Evolutionary conservation across 345 rosid genomes (phyloP), one percentile per base, ranked within the genome.

Genomic region (Microcos paniculata): DNA sequence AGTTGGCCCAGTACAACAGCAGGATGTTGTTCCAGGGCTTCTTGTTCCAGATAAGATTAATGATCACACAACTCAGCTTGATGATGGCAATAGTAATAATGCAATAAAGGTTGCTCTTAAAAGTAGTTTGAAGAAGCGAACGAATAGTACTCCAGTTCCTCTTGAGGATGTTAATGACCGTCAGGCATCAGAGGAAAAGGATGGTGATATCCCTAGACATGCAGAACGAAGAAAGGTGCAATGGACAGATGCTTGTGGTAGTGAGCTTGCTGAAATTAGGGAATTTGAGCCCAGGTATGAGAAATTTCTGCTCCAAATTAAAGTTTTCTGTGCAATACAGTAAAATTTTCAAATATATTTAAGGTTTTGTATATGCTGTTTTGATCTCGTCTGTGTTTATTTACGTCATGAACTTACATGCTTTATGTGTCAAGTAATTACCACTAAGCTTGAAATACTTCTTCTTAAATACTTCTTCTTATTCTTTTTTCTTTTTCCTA

Each of bases 271-370:
- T 64, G 95, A 96, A 84, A 85, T 93, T 81, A 84, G 89, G 83
- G 99, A 93, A 84, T 96, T 93, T 85, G 98, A 93, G 78, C 97
- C 99, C 70, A 96, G 99, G 98, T 96, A 91, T 63, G 57, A 10
- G 49, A 77, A 62, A 1, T 13, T 26, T 78, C 26, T 64, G 13
- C 65, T 71, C 57, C 46, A 63, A 55, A 24, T 56, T 80, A 6
- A 52, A 57, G 43, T 33, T 14, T 9, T 30, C 38, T 77, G 46
- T 18, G 28, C 33, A 31, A 8, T 70, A 49, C 46, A n/a, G 67
- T 63, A 28, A 24, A 19, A 26, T 73, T 77, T 28, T 51, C 4
- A 8, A 30, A 49, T 62, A 49, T 55, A 30, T 77, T 67, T 56
- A 15, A 23, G 40, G 45, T 45, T 49, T 1, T 64, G 9, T 75